Evolutionary conservation across 257 asterid genomes (phyloP), one percentile per base, ranked within the genome.

Genomic region (Solanum tacnaense): DNA sequence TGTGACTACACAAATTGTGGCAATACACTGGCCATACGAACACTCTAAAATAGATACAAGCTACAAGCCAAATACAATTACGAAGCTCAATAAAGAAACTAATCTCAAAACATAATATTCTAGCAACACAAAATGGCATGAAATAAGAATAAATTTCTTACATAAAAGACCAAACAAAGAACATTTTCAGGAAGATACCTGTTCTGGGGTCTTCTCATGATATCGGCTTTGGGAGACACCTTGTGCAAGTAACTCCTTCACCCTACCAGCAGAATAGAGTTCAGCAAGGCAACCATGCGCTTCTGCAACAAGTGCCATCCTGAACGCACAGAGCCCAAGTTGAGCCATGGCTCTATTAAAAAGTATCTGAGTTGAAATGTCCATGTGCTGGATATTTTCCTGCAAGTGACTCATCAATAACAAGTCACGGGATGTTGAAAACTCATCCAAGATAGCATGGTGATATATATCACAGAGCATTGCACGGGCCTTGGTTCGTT

Each of bases 401-500:
- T 96, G 99, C 86, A 97, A 94, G 92, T 94, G 99, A 93, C 99
- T 97, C 99, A 97, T 97, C 13, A 97, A 93, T 93, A 97, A 62
- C 91, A 97, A 89, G 89, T 97, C 99, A 29, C 99, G 98, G 31
- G 99, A 90, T 72, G 93, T 92, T 9, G 98, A 91, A 83, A 97
- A 97, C 27, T 96, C 96, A 70, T 96, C 98, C 52, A 93, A 89
- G 87, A 97, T 93, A 25, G 99, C 98, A 87, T 97, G 98, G 83
- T 97, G 95, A 88, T 97, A 97, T 32, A 97, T 97, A 90, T 97
- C 99, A 87, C 98, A 97, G 84, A 97, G 99, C 99, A 97, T 96
- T 3, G 99, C 99, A 73, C 99, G 99, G 56, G 99, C 99, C 91
- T 95, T 97, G 1, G 99, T 97, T 60, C 99, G 87, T 89, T 97